phyloP scores from a whole-genome alignment of 192 early-diverging fungal genomes.

The Coemansia nantahalensis region DNA sequence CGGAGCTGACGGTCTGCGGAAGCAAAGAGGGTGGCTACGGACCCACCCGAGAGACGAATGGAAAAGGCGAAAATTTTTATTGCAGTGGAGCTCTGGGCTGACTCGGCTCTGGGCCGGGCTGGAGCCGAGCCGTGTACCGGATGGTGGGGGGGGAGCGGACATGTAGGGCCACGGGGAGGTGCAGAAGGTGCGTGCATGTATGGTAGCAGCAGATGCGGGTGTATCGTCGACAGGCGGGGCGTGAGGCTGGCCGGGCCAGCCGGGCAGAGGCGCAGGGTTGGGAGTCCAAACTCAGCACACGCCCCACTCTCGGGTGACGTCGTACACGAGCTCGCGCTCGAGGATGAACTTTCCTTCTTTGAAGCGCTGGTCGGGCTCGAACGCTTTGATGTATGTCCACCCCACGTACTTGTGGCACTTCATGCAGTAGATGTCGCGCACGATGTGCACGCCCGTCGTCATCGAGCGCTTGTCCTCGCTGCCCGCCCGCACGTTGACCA shows the following conservation, averaged over 20 bases:
- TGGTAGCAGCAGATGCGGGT: no score
- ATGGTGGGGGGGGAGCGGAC: background rate
- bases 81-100: no score
- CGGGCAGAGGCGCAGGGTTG: no score
- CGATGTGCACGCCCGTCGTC: slow-evolving; percentile 50
- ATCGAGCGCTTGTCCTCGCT: slow-evolving; percentile 43
- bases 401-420: slow-evolving; percentile 45
- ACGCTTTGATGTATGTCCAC: slow-evolving; percentile 49
- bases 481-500: slow-evolving; percentile 39
- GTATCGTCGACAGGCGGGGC: no score
- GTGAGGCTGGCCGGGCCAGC: no score
- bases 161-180: background rate
- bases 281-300: slow-evolving; percentile 10
- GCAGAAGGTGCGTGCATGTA: background rate
- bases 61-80: no score
- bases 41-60: no score
- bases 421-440: slow-evolving; percentile 45
- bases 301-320: slow-evolving; percentile 38
- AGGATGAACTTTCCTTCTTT: slow-evolving; percentile 53
- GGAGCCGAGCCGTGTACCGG: background rate
- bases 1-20: no score
- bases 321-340: slow-evolving; percentile 35
- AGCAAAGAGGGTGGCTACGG: no score
- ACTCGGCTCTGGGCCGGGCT: background rate
- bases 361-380: slow-evolving; percentile 28